Evolutionary conservation across 2,329 filamentous ascomycete genomes (phyloP), one percentile per base, ranked within the genome.

Genomic region (Microsporum ferrugineum): DNA sequence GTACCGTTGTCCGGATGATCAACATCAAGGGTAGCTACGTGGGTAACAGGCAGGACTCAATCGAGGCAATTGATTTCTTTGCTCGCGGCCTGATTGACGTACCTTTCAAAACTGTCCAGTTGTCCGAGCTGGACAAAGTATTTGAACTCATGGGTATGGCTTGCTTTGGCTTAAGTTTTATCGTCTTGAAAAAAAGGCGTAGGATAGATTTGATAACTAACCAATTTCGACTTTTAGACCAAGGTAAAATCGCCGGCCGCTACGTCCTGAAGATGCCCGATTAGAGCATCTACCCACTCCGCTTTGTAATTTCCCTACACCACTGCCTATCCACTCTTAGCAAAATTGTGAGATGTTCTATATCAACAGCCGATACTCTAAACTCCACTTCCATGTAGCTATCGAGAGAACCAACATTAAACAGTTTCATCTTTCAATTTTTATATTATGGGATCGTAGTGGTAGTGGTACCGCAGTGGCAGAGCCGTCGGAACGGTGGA

Each of bases 11-110:
- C 71, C 82, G 86, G 77, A 96, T 96, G 90, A 86, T 96, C 78
- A 86, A 77, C 69, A 96, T 97, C 80, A 89, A 89, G 79, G 91
- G 91, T 63, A 90, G 86, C 68, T 96, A 96, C 72, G 92, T 97
- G 67, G 92, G 92, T 62, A 96, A 95, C 79, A 84, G 92, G 67
- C 85, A 88, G 72, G 92, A 97, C 73, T 87, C 86, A 0, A 83
- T 86, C 59, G 92, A 97, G 79, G 91, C 92, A 2, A 80, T 97
- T 64, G 91, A 96, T 67, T 96, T 96, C 79, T 96, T 84, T 80
- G 78, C 82, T 61, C 82, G 88, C 27, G 92, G 92, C 14, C 77
- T 95, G 65, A 91, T 97, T 81, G 87, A 89, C 71, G 85, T 86
- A 3, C 92, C 92, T 5, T 94, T 82, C 83, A 95, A 96, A 86